phyloP scores from a whole-genome alignment of 2,329 filamentous ascomycete genomes.

The Scleromitrula shiraiana region DNA sequence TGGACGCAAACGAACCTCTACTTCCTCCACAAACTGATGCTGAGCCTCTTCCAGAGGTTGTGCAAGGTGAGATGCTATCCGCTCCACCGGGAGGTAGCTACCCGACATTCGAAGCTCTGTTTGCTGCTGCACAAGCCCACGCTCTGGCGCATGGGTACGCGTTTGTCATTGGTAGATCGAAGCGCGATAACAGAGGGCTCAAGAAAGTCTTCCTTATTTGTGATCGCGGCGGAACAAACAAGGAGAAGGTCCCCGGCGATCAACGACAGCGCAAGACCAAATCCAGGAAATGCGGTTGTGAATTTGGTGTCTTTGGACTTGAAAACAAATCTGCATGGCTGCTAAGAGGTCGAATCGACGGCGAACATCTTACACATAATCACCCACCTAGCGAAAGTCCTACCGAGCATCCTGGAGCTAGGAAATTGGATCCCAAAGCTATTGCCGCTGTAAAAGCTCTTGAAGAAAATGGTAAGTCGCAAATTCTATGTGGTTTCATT shows the following conservation, averaged over 20 bases:
- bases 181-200: conserved; percentile 54
- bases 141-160: conserved; percentile 61
- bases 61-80: conserved; percentile 27
- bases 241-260: conserved; percentile 33
- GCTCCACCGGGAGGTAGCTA: conserved; percentile 55
- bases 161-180: conserved; percentile 59
- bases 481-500: neutral
- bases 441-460: conserved; percentile 58
- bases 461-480: conserved; percentile 53
- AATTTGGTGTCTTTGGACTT: conserved; percentile 63
- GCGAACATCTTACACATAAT: conserved; percentile 51
- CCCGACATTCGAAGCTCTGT: conserved; percentile 55
- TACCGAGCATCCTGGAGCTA: conserved; percentile 56
- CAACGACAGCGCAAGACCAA: conserved; percentile 51
- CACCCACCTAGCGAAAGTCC: conserved; percentile 60
- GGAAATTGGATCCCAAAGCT: conserved; percentile 60
- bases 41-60: conserved; percentile 15
- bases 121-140: conserved; percentile 56
- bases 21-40: conserved; percentile 9
- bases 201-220: conserved; percentile 63
- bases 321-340: conserved; percentile 61
- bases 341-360: conserved; percentile 54
- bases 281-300: conserved; percentile 60
- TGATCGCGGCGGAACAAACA: conserved; percentile 58
- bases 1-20: conserved; percentile 17